These are phyloP conservation scores for Lodderomyces jiufengensis DNA, from an alignment of 1,139 yeast genomes.

Conservation along the genomic window DNA sequence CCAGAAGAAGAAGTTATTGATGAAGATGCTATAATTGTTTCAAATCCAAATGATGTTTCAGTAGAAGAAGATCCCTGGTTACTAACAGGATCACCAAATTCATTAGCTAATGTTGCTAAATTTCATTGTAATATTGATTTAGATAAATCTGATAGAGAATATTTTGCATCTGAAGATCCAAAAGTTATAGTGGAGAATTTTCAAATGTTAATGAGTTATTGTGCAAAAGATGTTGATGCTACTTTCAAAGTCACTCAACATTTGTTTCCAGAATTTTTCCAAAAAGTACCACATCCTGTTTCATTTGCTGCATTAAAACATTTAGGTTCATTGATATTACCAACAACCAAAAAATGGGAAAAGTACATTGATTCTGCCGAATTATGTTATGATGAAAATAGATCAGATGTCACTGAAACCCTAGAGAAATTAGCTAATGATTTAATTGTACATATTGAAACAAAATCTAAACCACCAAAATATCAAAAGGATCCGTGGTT, in stretches of 20 bases:
- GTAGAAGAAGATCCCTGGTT: constrained; percentile 72
- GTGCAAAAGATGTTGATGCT: constrained; percentile 79
- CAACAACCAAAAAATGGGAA: constrained; percentile 76
- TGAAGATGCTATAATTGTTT: constrained; percentile 17
- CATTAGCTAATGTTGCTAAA: constrained; percentile 75
- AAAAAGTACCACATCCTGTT: constrained; percentile 87
- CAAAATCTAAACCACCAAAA: constrained; percentile 26
- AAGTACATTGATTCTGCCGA: constrained; percentile 71
- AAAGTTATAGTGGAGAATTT: constrained; percentile 56
- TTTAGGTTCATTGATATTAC: constrained; percentile 73
- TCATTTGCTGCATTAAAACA: constrained; percentile 85
- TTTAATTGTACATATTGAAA: constrained; percentile 39
- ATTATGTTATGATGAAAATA: constrained; percentile 55
- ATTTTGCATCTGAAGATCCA: constrained; percentile 55
- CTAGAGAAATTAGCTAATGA: constrained; percentile 60
- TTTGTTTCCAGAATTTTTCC: constrained; percentile 65
- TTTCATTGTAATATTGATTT: constrained; percentile 73
- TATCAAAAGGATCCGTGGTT: constrained; percentile 78
- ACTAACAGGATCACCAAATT: constrained; percentile 69
- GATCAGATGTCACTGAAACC: constrained; percentile 53
- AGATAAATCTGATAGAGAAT: constrained; percentile 65
- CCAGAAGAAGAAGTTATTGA: constrained; percentile 23
- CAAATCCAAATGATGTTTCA: constrained; percentile 8
- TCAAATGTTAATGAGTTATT: constrained; percentile 64
- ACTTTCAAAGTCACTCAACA: constrained; percentile 69